Evolutionary conservation across 306 rosid species (phyloP), one percentile per base, ranked within the genome.

Genomic region (Lathyrus tuberosus): DNA sequence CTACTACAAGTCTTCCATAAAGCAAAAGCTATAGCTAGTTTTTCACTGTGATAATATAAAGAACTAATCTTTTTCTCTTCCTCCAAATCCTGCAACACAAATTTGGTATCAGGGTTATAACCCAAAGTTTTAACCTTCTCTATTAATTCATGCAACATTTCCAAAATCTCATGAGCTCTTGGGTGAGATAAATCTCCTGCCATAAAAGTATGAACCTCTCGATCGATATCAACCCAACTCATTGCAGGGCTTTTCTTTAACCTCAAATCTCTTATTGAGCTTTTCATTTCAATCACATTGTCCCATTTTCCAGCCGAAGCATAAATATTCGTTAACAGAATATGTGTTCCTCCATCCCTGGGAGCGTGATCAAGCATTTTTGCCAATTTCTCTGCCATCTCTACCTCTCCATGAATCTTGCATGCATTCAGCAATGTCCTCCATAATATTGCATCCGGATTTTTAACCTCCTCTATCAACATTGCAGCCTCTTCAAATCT

Each of bases 181-280:
- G 86, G 88, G 74, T 82, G 87, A 18, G 89, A 87, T 74, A 80
- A 76, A 77, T 85, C 89, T 78, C 90, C 91, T 52, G 91, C 96
- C 88, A 84, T 85, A 84, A 85, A 87, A 83, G 80, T 78, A 65
- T 89, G 87, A 71, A 89, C 82, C 79, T 81, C 81, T 67, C 83
- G 77, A 40, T 85, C 81, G 46, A 87, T 76, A 71, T 85, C 86
- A 66, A 85, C 89, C 85, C 87, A 87, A 78, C 87, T 87, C 87
- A 85, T 74, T 62, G 89, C 89, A 24, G 87, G 84, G 74, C 61
- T 83, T 76, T 87, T 89, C 84, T 82, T 83, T 65, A 85, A 63
- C 48, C 77, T 85, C 71, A 85, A 56, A 48, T 76, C 87, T 75
- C 80, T 83, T 68, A 84, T 70, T 58, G 87, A 65, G 71, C 81